Base-by-base conservation (phyloP, 108 stramenopile species). In the Cyclotella kingstonii region DNA sequence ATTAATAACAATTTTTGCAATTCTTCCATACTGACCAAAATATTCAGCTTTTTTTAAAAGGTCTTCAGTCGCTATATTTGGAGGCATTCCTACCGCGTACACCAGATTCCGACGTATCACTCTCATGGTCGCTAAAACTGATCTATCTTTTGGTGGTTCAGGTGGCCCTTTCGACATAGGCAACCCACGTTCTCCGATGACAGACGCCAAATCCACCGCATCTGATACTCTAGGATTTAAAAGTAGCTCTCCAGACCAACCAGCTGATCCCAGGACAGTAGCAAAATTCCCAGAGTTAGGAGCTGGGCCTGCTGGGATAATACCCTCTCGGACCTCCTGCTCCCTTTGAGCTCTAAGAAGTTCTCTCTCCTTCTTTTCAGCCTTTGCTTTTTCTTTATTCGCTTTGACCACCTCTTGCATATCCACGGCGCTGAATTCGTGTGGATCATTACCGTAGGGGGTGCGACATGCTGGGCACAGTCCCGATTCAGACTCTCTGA, bases 21-120 rank as follows among this genome's bases (percentile, higher is more conserved):
- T 94, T 60, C 84, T 93, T 28, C 98, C 96, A 68, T 97, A 97
- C 68, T 97, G 98, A 28, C 98, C 98, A 68, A 98, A 97, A 61
- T 93, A 96, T 56, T 96, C 95, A 5, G 95, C 78, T 56, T 79
- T 90, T 27, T 85, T 78, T 40, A 98, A 77, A 17, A 66, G 79
- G 18, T 98, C 98, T 65, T 96, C 95, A 8, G 68, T 80, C 9
- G 90, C 90, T 42, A 93, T 81, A 46, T 52, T 62, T 7, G 95
- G 73, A 25, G 98, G 95, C 34, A 98, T 81, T 25, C 96, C 96
- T 14, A 96, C 89, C 7, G 94, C 91, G 70, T 97, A 98, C 21
- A 97, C 96, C 54, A 98, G 69, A 68, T 98, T 97, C 21, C 98
- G 76, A 18, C 97, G 94, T 49, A 98, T 96, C 19, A 98, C 98